phyloP scores from a whole-genome alignment of 2,329 filamentous ascomycete genomes.

The Amauroascus verrucosus region DNA sequence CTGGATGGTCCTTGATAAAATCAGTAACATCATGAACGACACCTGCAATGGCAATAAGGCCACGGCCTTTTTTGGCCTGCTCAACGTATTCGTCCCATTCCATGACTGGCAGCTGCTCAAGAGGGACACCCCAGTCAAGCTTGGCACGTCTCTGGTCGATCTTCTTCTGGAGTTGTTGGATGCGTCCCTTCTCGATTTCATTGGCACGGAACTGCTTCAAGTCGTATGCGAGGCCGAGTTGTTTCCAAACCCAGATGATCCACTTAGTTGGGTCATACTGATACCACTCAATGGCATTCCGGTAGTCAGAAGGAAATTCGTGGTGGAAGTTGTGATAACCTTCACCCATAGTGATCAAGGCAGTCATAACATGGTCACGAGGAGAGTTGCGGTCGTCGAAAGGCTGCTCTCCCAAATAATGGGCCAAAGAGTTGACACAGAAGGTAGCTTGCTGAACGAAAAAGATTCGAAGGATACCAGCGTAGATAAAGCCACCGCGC shows the following conservation, averaged over 20 bases:
- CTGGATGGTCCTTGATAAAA: conserved; percentile 84
- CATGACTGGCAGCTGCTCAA: conserved; percentile 76
- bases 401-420: conserved; percentile 85
- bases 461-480: conserved; percentile 74
- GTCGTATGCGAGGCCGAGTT: conserved; percentile 71
- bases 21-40: conserved; percentile 75
- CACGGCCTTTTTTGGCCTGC: conserved; percentile 66
- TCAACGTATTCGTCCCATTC: conserved; percentile 78
- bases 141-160: conserved; percentile 73
- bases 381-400: conserved; percentile 90
- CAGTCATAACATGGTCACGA: conserved; percentile 77
- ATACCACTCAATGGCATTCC: conserved; percentile 82
- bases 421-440: conserved; percentile 82
- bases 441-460: conserved; percentile 88
- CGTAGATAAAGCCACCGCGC: conserved; percentile 73
- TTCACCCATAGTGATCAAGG: conserved; percentile 73
- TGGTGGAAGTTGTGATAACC: conserved; percentile 96
- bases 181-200: conserved; percentile 83
- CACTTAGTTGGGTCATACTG: conserved; percentile 91
- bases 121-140: conserved; percentile 76
- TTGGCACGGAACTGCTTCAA: conserved; percentile 86
- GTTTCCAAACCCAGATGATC: conserved; percentile 76
- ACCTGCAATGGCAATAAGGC: conserved; percentile 66
- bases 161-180: conserved; percentile 88
- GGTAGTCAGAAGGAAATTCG: conserved; percentile 88